Evolutionary conservation across 176 grass and related monocot species (phyloP), one percentile per base, ranked within the genome.

Genomic region (Oryza meridionalis): DNA sequence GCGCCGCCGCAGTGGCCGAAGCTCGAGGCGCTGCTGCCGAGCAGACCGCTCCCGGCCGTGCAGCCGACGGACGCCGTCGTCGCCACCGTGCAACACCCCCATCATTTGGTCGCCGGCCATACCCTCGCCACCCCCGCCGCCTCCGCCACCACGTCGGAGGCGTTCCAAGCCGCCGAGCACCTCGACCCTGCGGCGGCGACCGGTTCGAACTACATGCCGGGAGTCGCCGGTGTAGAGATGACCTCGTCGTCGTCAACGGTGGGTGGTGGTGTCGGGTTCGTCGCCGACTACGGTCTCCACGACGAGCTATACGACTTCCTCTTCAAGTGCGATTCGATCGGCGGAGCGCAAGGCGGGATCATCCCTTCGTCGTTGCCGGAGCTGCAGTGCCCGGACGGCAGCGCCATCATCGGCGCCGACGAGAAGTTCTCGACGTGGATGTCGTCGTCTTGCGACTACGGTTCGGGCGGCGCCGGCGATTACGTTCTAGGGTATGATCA

Each of bases 301-400:
- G 78, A 88, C 37, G 90, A 90, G 76, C 68, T 94, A 1, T 77
- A 81, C 55, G 92, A 92, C 22, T 86, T 92, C 35, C 32, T 90
- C 15, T 92, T 88, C 71, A 92, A 85, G 66, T 84, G 76, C 58
- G 45, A 74, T 2, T 46, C 87, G 0, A 13, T 87, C 63, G 77
- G 69, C 63, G 55, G 22, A 67, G 49, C 26, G 37, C 86, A 92
- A 50, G 79, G 53, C 15, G 81, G 69, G 8, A 49, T 76, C 0
- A 55, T 86, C n/a, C 78, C 79, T 25, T 38, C 73, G 7, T 38
- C 73, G 7, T 61, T 94, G 71, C 70, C 72, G 22, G 87, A 94
- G 72, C 64, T 91, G 65, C 84, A 82, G 69, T 86, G 90, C 12
- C 74, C 86, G 0, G 86, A 84, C 25, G 72, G 81, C 21, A 69